These are phyloP conservation scores for Talaromyces thailandensis DNA, from an alignment of 495 filamentous ascomycete genomes.

Conservation along the genomic window DNA sequence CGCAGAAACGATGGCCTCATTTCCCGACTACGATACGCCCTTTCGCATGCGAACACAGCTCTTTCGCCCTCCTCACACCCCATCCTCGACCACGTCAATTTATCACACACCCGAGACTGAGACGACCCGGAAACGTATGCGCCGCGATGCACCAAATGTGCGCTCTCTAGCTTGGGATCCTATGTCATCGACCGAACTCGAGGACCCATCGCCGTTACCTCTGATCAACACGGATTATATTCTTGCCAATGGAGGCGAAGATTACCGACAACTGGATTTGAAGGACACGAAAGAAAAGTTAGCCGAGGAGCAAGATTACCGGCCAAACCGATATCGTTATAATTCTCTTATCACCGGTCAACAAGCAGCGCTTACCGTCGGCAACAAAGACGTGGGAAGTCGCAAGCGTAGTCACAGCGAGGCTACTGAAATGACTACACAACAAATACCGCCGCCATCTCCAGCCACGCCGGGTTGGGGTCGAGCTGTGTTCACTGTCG, in stretches of 20 bases:
- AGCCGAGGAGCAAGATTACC: constrained; percentile 36
- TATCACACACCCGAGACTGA: constrained; percentile 49
- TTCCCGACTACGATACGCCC: constrained; percentile 28
- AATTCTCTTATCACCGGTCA: constrained; percentile 19
- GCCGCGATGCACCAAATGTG: constrained; percentile 20
- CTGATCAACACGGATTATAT: constrained; percentile 43
- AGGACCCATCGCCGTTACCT: constrained; percentile 33
- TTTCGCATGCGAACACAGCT: constrained; percentile 26
- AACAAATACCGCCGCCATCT: constrained; percentile 12
- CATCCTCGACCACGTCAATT: constrained; percentile 47
- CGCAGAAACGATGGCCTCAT: not conserved
- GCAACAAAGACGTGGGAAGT: constrained; percentile 17
- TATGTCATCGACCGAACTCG: constrained; percentile 11
- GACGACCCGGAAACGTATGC: constrained; percentile 32
- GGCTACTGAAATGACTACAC: constrained; percentile 17
- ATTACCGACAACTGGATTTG: constrained; percentile 15
- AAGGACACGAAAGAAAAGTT: constrained; percentile 21
- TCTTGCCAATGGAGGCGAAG: constrained; percentile 57
- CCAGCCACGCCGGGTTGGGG: constrained; percentile 25
- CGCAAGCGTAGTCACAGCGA: constrained; percentile 36
- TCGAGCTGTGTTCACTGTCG: constrained; percentile 44
- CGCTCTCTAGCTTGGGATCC: constrained; percentile 17
- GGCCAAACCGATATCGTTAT: constrained; percentile 37
- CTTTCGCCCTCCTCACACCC: constrained; percentile 61
- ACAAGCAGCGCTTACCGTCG: constrained; percentile 17